Conservation (phyloP, 1,284 basidiomycete genomes). For the Leccinum huronense region DNA sequence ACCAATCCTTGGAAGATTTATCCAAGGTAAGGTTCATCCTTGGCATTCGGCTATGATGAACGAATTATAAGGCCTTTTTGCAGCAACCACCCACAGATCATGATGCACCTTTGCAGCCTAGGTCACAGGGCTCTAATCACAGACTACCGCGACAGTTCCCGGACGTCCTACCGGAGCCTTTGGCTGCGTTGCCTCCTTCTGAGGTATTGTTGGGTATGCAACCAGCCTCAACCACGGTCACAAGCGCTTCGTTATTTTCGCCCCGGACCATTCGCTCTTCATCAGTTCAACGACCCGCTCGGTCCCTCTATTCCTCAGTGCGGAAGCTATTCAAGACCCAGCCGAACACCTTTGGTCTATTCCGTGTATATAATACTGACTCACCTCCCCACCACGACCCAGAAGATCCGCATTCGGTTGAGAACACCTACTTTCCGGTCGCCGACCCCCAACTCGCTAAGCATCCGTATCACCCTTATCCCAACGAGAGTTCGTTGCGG, state of each 20-base stretch:
- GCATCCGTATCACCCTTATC: conserved; percentile 7
- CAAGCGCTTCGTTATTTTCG: not conserved
- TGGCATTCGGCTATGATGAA: too few species aligned
- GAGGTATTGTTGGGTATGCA: not conserved
- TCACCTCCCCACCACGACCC: not conserved
- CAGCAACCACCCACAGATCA: too few species aligned
- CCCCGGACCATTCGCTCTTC: not conserved
- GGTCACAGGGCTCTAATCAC: too few species aligned
- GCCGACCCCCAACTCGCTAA: not conserved
- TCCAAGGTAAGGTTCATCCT: too few species aligned
- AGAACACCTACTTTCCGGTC: not conserved
- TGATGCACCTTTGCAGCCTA: too few species aligned
- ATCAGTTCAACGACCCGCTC: not conserved
- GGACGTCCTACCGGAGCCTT: not conserved
- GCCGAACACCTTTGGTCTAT: conserved; percentile 7
- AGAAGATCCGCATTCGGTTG: not conserved
- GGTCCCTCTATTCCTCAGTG: not conserved
- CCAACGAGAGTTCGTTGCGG: conserved; percentile 4
- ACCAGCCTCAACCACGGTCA: not conserved
- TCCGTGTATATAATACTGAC: conserved; percentile 1
- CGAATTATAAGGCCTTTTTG: too few species aligned
- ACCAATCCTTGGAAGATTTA: too few species aligned
- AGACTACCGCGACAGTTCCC: too few species aligned
- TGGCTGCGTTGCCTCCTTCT: not conserved
- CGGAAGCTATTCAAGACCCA: not conserved